phyloP scores from a whole-genome alignment of 2,329 filamentous ascomycete genomes.

The Colletotrichum sp. region DNA sequence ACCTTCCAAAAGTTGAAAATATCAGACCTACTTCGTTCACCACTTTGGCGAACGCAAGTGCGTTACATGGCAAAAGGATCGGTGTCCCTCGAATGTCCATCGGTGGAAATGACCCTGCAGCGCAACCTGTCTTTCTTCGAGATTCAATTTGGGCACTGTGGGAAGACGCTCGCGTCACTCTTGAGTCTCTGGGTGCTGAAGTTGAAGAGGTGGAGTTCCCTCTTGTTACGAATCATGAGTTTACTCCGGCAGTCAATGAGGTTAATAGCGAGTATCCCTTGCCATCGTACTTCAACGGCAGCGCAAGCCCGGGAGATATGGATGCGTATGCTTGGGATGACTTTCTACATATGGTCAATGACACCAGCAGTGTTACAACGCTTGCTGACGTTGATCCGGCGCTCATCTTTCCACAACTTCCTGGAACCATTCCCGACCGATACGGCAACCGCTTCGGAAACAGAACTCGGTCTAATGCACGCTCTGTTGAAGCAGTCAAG shows the following conservation, averaged over 20 bases:
- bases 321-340: neutral
- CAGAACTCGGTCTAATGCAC: neutral
- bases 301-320: neutral
- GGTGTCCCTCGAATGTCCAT: neutral
- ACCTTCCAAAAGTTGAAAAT: neutral
- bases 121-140: neutral
- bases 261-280: neutral
- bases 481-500: neutral
- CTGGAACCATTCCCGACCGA: neutral
- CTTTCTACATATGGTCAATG: conserved; percentile 28
- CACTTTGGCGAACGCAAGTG: neutral
- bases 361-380: conserved; percentile 30
- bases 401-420: neutral
- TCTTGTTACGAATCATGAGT: neutral
- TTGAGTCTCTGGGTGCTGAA: neutral
- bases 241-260: neutral
- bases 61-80: neutral
- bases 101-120: neutral
- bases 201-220: neutral
- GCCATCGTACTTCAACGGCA: neutral
- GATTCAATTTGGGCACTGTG: neutral
- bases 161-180: neutral
- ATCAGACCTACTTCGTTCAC: neutral
- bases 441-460: neutral
- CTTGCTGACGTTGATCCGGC: conserved; percentile 16